A percentile compares a stretch with the other conserved stretches of the same genome.
Evolutionary conservation across 2,329 filamentous ascomycete genomes (phyloP).

Genomic region (Ambrosiella xylebori): DNA sequence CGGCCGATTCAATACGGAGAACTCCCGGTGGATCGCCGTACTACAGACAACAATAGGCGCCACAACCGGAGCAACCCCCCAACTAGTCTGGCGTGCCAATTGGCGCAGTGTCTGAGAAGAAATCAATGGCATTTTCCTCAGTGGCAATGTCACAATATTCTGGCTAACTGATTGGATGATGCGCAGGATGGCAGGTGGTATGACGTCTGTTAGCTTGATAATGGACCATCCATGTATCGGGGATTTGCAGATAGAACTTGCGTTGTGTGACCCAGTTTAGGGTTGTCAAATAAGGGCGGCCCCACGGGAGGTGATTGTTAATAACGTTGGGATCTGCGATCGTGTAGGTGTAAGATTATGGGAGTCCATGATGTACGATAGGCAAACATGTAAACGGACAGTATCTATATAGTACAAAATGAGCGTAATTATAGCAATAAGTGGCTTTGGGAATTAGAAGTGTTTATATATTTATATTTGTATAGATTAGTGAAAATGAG

Average conservation of each 20-base stretch:
- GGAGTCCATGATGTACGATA: no score
- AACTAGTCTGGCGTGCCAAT: neutral
- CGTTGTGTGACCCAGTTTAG: neutral
- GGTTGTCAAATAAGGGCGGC: neutral
- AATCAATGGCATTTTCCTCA: neutral
- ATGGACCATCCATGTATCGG: neutral
- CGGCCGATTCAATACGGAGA: slow-evolving; percentile 75
- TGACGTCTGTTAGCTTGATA: no score
- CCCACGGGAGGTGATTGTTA: no score
- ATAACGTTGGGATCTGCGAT: no score
- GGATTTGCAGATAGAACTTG: neutral
- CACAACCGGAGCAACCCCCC: neutral
- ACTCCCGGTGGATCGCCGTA: slow-evolving; percentile 21
- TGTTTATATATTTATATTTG: no score
- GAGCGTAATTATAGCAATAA: no score
- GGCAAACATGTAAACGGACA: no score
- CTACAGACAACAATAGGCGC: neutral
- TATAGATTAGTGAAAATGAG: no score
- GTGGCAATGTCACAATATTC: neutral
- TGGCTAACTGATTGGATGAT: neutral
- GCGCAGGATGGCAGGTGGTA: neutral
- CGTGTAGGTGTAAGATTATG: no score
- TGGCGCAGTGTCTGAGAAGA: neutral
- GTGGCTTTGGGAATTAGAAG: no score
- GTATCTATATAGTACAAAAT: no score